Percentiles rank a stretch among this genome's conserved stretches.
These are phyloP conservation scores for Diplodia sapinea DNA, from an alignment of 2,329 filamentous ascomycete species.

Conservation along the genomic window DNA sequence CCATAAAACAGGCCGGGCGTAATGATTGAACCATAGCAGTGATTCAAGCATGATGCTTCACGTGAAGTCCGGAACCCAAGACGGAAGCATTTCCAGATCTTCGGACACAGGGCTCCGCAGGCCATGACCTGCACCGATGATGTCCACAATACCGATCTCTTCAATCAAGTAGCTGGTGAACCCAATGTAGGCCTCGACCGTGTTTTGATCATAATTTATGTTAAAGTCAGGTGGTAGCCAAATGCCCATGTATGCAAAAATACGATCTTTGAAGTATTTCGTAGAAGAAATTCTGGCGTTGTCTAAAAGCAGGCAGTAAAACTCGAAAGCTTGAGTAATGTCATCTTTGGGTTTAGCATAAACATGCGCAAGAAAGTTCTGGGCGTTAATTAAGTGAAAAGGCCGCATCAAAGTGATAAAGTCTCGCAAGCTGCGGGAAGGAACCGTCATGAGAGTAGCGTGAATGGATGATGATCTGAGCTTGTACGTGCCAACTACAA, in stretches of 20 bases:
- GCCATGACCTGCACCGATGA: not conserved
- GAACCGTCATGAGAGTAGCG: too few relatives aligned
- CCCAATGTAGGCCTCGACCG: not conserved
- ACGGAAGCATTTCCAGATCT: not conserved
- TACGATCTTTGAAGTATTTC: not conserved
- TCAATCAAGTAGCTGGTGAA: slow-evolving; percentile 1
- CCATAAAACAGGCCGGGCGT: not conserved
- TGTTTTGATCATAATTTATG: not conserved
- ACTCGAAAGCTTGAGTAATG: not conserved
- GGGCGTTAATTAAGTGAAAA: too few relatives aligned
- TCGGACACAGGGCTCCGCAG: not conserved
- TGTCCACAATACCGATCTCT: not conserved
- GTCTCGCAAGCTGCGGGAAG: too few relatives aligned
- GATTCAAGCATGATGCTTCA: accelerated
- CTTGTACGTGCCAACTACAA: not conserved
- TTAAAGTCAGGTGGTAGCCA: not conserved
- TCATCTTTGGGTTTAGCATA: not conserved
- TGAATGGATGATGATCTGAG: not conserved
- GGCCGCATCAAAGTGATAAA: accelerated
- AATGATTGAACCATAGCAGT: not conserved
- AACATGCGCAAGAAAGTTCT: too few relatives aligned
- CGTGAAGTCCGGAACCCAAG: slow-evolving; percentile 4
- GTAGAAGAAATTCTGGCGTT: not conserved
- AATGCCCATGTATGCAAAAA: not conserved
- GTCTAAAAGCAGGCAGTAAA: not conserved